phyloP scores from a whole-genome alignment of 768 basidiomycete genomes.

The Tricholoma matsutake region DNA sequence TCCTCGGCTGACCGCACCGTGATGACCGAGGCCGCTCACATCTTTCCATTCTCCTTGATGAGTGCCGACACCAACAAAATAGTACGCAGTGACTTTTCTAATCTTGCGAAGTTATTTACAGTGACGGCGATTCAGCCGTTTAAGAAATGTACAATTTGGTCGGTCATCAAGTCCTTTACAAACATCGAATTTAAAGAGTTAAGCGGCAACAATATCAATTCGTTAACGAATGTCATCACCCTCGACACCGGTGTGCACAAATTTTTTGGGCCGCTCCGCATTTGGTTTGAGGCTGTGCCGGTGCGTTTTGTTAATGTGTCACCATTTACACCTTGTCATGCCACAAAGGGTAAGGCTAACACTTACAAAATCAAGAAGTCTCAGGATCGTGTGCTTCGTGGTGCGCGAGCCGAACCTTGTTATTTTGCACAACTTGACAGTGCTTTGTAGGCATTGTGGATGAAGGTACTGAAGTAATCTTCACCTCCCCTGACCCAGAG shows the following conservation, averaged over 20 bases:
- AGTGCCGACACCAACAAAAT: background rate
- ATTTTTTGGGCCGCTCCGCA: background rate
- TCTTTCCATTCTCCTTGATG: conserved; percentile 2
- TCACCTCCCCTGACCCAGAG: background rate
- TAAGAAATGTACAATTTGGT: background rate
- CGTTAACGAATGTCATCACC: background rate
- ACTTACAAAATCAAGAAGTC: background rate
- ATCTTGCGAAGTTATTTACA: background rate
- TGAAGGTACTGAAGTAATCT: background rate
- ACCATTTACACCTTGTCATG: background rate
- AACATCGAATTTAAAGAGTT: background rate
- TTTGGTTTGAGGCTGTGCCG: background rate
- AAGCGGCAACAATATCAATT: background rate
- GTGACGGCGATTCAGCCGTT: background rate
- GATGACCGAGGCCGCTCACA: background rate
- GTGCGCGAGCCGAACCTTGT: background rate
- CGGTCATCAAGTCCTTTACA: background rate
- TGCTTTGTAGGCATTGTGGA: background rate
- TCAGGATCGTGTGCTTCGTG: background rate
- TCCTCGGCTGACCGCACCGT: background rate
- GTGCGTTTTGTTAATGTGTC: background rate
- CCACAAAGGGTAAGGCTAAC: background rate
- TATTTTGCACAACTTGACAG: background rate
- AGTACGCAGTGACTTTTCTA: background rate
- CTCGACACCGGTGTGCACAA: background rate